phyloP scores from a whole-genome alignment of 2,329 filamentous ascomycete species.

The Apiospora sp. region DNA sequence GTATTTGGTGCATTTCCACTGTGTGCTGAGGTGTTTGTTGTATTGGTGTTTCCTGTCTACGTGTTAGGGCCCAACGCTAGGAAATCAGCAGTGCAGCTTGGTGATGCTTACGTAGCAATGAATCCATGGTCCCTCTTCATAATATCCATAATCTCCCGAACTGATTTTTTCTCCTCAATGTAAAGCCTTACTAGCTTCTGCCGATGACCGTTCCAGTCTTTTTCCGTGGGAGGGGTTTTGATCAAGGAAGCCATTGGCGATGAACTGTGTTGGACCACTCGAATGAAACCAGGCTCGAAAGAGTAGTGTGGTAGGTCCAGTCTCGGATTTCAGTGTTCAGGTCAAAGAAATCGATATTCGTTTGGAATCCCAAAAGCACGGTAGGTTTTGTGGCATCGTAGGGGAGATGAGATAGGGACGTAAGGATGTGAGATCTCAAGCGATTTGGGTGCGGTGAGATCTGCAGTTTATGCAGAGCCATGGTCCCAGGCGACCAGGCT shows the following conservation, averaged over 20 bases:
- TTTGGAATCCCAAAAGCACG: no score
- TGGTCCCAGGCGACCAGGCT: neutral
- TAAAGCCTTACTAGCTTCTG: neutral
- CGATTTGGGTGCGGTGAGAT: no score
- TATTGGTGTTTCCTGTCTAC: neutral
- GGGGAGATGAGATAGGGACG: no score
- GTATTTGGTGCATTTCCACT: neutral
- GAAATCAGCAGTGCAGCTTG: accelerated
- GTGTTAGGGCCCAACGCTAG: neutral
- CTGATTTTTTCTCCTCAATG: neutral
- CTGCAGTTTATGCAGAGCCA: no score
- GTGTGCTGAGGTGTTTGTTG: neutral
- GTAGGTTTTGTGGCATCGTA: no score
- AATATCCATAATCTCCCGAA: neutral
- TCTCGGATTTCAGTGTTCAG: no score
- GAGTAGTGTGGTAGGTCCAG: no score
- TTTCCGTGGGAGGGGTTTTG: neutral
- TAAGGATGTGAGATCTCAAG: no score
- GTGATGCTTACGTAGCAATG: neutral
- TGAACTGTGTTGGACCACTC: neutral
- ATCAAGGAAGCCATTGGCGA: neutral
- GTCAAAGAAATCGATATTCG: no score
- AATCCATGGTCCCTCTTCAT: neutral
- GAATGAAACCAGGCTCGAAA: no score
- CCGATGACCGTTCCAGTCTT: neutral